phyloP scores from a whole-genome alignment of 768 basidiomycete genomes.

The Trametopsis cervina region DNA sequence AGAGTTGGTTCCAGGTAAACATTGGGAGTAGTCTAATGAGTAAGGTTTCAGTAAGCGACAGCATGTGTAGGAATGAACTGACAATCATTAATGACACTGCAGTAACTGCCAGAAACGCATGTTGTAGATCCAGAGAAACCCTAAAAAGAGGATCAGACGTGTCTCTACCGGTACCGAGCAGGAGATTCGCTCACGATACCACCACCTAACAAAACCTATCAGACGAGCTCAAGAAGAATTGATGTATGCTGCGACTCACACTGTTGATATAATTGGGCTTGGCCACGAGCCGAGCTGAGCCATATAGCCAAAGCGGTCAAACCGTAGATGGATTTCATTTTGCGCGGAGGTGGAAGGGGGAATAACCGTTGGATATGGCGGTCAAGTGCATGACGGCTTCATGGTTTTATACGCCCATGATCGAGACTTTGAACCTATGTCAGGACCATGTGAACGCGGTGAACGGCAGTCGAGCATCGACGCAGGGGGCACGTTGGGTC shows the following conservation, averaged over 20 bases:
- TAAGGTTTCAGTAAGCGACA: not conserved
- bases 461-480: not conserved
- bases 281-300: conserved; percentile 10
- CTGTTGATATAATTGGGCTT: conserved; percentile 12
- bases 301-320: conserved; percentile 11
- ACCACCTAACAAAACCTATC: conserved; percentile 10
- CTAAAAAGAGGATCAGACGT: conserved; percentile 10
- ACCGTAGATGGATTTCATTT: conserved; percentile 11
- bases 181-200: conserved; percentile 15
- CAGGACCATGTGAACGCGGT: no score
- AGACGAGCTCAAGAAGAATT: not conserved
- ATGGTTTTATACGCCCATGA: no score
- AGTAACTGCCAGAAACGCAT: conserved; percentile 28
- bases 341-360: not conserved
- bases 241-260: no score
- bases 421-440: no score
- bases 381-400: not conserved
- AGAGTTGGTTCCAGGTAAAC: conserved; percentile 24
- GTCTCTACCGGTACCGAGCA: not conserved
- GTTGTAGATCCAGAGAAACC: conserved; percentile 30
- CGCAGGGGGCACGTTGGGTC: not conserved
- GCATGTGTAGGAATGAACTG: conserved; percentile 10
- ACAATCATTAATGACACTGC: conserved; percentile 26
- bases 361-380: not conserved
- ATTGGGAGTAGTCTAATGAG: conserved; percentile 28